These are phyloP conservation scores for Ceratocystis cubensis DNA, from an alignment of 2,329 filamentous ascomycete genomes.

Conservation along the genomic window DNA sequence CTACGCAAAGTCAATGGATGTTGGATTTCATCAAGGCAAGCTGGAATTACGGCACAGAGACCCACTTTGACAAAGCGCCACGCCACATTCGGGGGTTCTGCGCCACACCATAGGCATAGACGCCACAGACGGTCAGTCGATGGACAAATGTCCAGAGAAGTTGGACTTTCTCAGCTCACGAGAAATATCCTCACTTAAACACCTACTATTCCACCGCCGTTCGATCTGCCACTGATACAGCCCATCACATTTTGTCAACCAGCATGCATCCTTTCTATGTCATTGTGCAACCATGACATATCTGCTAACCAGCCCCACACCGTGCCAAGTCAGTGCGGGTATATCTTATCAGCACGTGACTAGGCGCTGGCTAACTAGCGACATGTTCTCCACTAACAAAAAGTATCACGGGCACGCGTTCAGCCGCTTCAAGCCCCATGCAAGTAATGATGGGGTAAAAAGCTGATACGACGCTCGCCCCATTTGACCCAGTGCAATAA, in stretches of 20 bases:
- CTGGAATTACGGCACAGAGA: background rate
- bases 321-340: background rate
- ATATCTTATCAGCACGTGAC: slow-evolving; percentile 11
- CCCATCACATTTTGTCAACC: background rate
- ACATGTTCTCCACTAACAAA: background rate
- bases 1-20: background rate
- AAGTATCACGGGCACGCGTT: background rate
- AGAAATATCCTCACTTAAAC: no score
- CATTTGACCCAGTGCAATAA: no score
- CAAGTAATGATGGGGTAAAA: background rate
- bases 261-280: background rate
- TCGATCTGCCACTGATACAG: background rate
- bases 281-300: background rate
- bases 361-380: background rate
- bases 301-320: background rate
- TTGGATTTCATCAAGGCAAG: background rate
- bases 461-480: background rate
- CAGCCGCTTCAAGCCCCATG: background rate
- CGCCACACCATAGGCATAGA: background rate
- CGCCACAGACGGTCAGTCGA: background rate
- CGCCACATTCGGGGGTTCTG: background rate
- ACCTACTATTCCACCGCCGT: background rate
- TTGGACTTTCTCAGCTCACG: background rate
- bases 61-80: slow-evolving; percentile 6
- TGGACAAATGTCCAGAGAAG: background rate